Base-by-base conservation (phyloP, 768 basidiomycete species). In the Tephrocybe sp. region DNA sequence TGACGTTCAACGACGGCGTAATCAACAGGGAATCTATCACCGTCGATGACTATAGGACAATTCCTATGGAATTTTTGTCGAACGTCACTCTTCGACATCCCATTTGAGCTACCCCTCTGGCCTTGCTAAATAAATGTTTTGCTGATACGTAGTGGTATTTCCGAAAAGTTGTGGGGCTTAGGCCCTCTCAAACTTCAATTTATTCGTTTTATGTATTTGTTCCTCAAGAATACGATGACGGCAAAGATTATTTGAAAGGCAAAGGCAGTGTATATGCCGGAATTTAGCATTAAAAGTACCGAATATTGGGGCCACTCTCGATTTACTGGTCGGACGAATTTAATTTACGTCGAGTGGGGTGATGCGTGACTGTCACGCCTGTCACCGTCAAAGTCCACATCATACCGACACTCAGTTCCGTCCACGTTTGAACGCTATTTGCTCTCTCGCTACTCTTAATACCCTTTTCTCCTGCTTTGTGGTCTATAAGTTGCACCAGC, bases 41-140 rank as follows among this genome's bases (percentile, higher is more conserved):
- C 4, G 60, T 64, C 43, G 76, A 81, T 51, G 74, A 71, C 11
- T 79, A 67, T 60, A 69, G 78, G 44, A 52, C 56, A 21, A 67
- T 66, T 1, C 69, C 64, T 25, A 75, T 78, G 38, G 47, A 60
- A 11, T 72, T 64, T 48, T 40, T 75, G 47, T 71, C 62, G 46
- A 61, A 66, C 29, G 37, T 70, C 13, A 65, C 66, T 33, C 53
- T 71, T 21, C 57, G 60, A 36, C 61, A 68, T 55, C 69, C 69
- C 11, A 42, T 70, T 19, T 68, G 47, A 63, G 16, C 16, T 15
- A 5, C 16, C 13, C 8, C 29, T 30, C 29, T 30, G 29, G 8
- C 29, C 13, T 30, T 30, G 13, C 29, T 30, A 30, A 30, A 30
- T 8, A 30, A 30, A 30, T 34, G 27, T 5, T 29, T 29, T 29